A percentile compares a stretch with the other conserved stretches of the same genome.
Conservation (phyloP, 306 rosid genomes). For the Dalbergia oliveri region DNA sequence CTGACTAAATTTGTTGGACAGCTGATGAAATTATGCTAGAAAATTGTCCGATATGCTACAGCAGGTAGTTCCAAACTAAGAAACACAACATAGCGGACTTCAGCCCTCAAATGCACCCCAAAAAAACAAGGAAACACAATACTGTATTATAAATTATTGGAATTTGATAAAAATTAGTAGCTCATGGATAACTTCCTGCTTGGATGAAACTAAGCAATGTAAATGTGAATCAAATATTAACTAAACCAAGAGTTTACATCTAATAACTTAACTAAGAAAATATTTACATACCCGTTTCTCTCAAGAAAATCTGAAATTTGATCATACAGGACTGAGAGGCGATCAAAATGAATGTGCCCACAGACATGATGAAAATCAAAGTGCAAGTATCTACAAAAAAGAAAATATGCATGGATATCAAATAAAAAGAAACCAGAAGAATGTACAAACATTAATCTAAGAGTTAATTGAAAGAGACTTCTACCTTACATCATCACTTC, state of each 20-base stretch:
- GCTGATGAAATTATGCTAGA: slow-evolving; percentile 27
- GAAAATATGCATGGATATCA: slow-evolving; percentile 35
- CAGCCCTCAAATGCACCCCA: too few relatives aligned
- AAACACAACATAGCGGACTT: slow-evolving; percentile 3
- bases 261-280: slow-evolving; percentile 37
- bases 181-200: slow-evolving; percentile 35
- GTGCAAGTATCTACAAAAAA: slow-evolving; percentile 85
- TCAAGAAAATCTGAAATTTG: slow-evolving; percentile 92
- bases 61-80: slow-evolving; percentile 37
- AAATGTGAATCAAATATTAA: slow-evolving; percentile 36
- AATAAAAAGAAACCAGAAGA: slow-evolving; percentile 28
- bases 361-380: slow-evolving; percentile 95
- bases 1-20: slow-evolving; percentile 28
- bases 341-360: slow-evolving; percentile 96
- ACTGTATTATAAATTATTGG: slow-evolving; percentile 31
- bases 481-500: slow-evolving; percentile 90
- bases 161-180: slow-evolving; percentile 33
- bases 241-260: slow-evolving; percentile 20
- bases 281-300: slow-evolving; percentile 76
- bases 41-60: slow-evolving; percentile 18
- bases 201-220: slow-evolving; percentile 32
- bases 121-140: too few relatives aligned
- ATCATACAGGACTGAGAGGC: slow-evolving; percentile 87
- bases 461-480: slow-evolving; percentile 54
- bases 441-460: slow-evolving; percentile 1